These are phyloP conservation scores for Elaeis guineensis DNA, from an alignment of 176 grass and related monocot genomes.

Conservation along the genomic window DNA sequence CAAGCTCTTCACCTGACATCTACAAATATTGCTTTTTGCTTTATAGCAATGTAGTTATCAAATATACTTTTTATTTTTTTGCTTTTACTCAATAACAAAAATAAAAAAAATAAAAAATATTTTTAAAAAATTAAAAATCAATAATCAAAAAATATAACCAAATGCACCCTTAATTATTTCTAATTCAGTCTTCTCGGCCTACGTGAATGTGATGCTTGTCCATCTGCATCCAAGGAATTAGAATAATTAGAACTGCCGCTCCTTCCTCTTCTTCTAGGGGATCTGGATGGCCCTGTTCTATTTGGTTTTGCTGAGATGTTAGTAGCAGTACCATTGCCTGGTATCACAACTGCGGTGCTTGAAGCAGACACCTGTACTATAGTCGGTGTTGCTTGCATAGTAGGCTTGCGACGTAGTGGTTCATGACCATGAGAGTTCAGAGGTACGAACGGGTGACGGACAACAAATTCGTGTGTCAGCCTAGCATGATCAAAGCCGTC, in stretches of 20 bases:
- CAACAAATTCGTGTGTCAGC: not conserved
- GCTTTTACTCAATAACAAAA: too few species aligned
- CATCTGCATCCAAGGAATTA: not conserved
- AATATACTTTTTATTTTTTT: too few species aligned
- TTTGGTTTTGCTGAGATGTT: slow-evolving; percentile 22
- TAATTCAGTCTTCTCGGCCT: slow-evolving; percentile 3
- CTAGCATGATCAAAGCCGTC: not conserved
- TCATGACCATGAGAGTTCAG: not conserved
- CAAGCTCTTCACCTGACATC: too few species aligned
- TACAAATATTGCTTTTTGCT: too few species aligned
- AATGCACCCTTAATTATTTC: not conserved
- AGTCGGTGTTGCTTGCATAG: slow-evolving; percentile 7
- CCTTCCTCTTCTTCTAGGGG: slow-evolving; percentile 24
- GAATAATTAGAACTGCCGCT: slow-evolving; percentile 18
- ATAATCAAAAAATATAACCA: too few species aligned
- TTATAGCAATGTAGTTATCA: too few species aligned
- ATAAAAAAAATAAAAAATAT: too few species aligned
- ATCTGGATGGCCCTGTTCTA: not conserved
- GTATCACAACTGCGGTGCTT: slow-evolving; percentile 34
- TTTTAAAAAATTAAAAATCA: too few species aligned
- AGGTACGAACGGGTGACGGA: not conserved
- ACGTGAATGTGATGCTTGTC: not conserved
- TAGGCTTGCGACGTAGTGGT: not conserved
- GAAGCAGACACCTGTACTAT: slow-evolving; percentile 37
- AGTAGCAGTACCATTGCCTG: slow-evolving; percentile 7